Conservation (phyloP, 768 basidiomycete species). For the Mycena metata region DNA sequence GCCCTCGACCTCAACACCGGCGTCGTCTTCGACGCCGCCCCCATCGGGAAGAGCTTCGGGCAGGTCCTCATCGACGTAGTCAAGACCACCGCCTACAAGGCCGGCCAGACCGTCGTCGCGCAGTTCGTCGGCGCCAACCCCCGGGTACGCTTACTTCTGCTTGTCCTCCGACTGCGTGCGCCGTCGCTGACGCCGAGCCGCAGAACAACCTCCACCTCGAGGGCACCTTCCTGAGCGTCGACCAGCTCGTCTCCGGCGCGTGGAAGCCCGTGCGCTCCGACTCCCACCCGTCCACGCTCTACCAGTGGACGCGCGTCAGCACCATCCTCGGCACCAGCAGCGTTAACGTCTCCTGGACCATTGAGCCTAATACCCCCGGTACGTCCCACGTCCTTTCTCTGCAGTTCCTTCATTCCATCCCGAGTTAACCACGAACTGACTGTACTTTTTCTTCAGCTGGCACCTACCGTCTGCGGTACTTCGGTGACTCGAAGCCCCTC, state of each 20-base stretch:
- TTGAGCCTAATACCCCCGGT: conserved; percentile 73
- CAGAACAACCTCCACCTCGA: conserved; percentile 86
- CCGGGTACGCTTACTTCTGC: conserved; percentile 59
- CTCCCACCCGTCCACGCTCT: conserved; percentile 83
- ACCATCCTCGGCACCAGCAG: conserved; percentile 72
- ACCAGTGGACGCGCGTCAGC: conserved; percentile 72
- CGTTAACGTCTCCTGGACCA: conserved; percentile 77
- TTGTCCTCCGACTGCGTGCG: background rate
- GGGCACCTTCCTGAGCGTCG: conserved; percentile 78
- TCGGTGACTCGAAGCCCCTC: conserved; percentile 81
- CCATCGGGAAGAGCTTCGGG: conserved; percentile 72
- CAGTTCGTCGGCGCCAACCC: conserved; percentile 85
- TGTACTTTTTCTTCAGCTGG: conserved; percentile 61
- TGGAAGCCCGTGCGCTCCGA: conserved; percentile 78
- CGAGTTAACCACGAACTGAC: background rate
- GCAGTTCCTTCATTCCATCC: conserved; percentile 8
- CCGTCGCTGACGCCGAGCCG: background rate
- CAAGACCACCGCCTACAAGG: conserved; percentile 60
- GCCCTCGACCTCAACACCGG: conserved; percentile 79
- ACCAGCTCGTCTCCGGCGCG: conserved; percentile 59
- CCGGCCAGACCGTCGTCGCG: conserved; percentile 70
- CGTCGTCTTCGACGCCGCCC: conserved; percentile 73
- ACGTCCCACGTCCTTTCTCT: conserved; percentile 38
- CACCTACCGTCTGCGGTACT: conserved; percentile 78
- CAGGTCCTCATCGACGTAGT: conserved; percentile 69